Evolutionary conservation across 2,329 filamentous ascomycete species (phyloP).

Genomic region (Raffaelea arxii): DNA sequence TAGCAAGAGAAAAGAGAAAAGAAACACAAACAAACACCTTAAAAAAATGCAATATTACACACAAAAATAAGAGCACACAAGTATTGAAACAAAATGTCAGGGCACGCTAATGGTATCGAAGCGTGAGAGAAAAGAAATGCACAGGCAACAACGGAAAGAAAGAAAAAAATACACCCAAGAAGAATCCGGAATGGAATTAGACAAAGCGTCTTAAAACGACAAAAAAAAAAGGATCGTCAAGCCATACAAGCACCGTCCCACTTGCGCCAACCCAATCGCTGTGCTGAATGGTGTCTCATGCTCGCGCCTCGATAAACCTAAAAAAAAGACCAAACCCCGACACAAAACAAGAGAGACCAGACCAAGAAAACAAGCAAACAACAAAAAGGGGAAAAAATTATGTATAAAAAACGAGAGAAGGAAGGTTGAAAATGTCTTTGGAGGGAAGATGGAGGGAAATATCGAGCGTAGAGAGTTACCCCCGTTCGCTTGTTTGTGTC

Average conservation of each 20-base stretch:
- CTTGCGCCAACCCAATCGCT: slow-evolving; percentile 15
- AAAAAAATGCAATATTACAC: neutral
- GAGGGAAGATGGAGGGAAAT: neutral
- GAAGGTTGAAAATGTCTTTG: neutral
- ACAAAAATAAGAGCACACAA: neutral
- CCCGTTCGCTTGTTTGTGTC: neutral
- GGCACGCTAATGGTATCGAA: slow-evolving; percentile 10
- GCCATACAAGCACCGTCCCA: slow-evolving; percentile 11
- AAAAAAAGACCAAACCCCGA: neutral
- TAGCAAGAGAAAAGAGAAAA: too few relatives aligned
- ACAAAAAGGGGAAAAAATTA: slow-evolving; percentile 3
- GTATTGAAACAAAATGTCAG: neutral
- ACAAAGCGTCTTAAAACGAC: neutral
- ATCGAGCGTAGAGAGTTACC: neutral
- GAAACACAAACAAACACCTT: neutral
- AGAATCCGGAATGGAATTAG: neutral
- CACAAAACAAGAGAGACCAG: neutral
- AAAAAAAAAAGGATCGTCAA: neutral
- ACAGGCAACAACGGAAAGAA: neutral
- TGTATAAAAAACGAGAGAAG: neutral
- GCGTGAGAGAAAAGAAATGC: slow-evolving; percentile 3
- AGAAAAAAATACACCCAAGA: neutral
- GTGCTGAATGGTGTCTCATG: slow-evolving; percentile 13
- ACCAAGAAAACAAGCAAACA: neutral
- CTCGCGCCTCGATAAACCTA: slow-evolving; percentile 5